Conservation (phyloP, 352 stramenopile species). For the Poterioochromonas sp. region DNA sequence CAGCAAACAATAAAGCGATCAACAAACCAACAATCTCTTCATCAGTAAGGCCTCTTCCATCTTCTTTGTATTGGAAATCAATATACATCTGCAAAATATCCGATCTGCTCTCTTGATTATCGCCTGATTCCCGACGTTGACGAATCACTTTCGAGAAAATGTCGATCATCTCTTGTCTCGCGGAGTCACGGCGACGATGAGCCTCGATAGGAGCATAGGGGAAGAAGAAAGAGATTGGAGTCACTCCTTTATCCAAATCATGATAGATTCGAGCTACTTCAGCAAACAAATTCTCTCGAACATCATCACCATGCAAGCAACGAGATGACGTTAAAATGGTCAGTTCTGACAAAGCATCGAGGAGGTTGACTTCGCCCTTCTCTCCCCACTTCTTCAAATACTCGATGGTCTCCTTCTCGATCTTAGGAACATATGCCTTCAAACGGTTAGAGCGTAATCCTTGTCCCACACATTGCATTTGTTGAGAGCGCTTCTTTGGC, state of each 20-base stretch:
- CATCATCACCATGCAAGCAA: slow-evolving; percentile 78
- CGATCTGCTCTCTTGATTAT: slow-evolving; percentile 50
- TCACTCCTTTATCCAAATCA: slow-evolving; percentile 79
- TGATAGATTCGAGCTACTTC: slow-evolving; percentile 75
- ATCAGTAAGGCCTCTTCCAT: slow-evolving; percentile 64
- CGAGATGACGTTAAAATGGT: slow-evolving; percentile 77
- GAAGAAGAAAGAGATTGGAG: slow-evolving; percentile 77
- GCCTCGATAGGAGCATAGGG: slow-evolving; percentile 67
- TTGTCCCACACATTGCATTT: slow-evolving; percentile 79
- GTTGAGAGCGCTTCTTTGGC: slow-evolving; percentile 68
- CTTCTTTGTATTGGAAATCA: slow-evolving; percentile 79
- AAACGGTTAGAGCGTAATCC: slow-evolving; percentile 62
- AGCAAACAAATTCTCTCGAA: slow-evolving; percentile 75
- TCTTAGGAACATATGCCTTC: slow-evolving; percentile 76
- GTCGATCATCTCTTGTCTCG: slow-evolving; percentile 67
- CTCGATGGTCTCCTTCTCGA: slow-evolving; percentile 65
- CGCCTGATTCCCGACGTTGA: slow-evolving; percentile 50
- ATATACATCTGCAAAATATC: slow-evolving; percentile 85
- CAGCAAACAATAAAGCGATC: slow-evolving; percentile 80
- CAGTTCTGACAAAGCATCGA: slow-evolving; percentile 65
- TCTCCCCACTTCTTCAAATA: slow-evolving; percentile 60
- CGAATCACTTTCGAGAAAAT: slow-evolving; percentile 76
- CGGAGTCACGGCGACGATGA: slow-evolving; percentile 56
- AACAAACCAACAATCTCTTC: slow-evolving; percentile 78
- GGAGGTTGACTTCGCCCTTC: slow-evolving; percentile 65